A percentile compares a stretch with the other conserved stretches of the same genome.
Evolutionary conservation across 106 monocot genomes (phyloP).

Genomic region (Iris macrosiphon): DNA sequence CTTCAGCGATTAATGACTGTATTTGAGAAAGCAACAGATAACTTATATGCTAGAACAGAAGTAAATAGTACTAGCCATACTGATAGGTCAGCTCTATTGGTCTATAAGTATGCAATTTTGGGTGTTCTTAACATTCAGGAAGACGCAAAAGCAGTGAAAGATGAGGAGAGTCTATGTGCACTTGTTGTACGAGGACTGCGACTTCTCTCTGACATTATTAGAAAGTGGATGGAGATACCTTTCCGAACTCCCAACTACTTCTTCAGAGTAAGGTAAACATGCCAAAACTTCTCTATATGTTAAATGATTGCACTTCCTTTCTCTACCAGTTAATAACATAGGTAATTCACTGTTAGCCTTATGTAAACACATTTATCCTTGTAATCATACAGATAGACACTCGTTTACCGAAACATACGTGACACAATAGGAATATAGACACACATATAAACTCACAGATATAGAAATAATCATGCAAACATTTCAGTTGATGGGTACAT

Average conservation of each 20-base stretch:
- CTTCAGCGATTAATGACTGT: slow-evolving; percentile 28
- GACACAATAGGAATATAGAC: too few species aligned
- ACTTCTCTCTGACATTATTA: slow-evolving; percentile 31
- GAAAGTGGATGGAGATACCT: slow-evolving; percentile 56
- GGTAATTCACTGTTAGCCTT: too few species aligned
- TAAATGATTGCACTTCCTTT: too few species aligned
- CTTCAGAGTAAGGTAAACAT: slow-evolving; percentile 62
- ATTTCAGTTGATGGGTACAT: too few species aligned
- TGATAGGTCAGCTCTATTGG: slow-evolving; percentile 22
- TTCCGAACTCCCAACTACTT: slow-evolving; percentile 54
- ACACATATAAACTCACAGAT: too few species aligned
- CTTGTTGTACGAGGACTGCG: slow-evolving; percentile 27
- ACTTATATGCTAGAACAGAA: slow-evolving; percentile 21
- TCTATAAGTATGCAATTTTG: slow-evolving; percentile 36
- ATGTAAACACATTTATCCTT: too few species aligned
- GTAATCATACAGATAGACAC: too few species aligned
- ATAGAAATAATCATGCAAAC: too few species aligned
- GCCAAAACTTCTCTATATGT: too few species aligned
- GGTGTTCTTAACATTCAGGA: slow-evolving; percentile 22
- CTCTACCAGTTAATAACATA: too few species aligned
- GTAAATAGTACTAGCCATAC: slow-evolving; percentile 8
- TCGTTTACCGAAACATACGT: too few species aligned
- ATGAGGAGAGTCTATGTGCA: slow-evolving; percentile 9
- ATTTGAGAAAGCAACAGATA: slow-evolving; percentile 9
- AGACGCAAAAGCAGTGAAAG: slow-evolving; percentile 27